Conservation (phyloP, 2,329 filamentous ascomycete species). For the Epichloe gansuensis region DNA sequence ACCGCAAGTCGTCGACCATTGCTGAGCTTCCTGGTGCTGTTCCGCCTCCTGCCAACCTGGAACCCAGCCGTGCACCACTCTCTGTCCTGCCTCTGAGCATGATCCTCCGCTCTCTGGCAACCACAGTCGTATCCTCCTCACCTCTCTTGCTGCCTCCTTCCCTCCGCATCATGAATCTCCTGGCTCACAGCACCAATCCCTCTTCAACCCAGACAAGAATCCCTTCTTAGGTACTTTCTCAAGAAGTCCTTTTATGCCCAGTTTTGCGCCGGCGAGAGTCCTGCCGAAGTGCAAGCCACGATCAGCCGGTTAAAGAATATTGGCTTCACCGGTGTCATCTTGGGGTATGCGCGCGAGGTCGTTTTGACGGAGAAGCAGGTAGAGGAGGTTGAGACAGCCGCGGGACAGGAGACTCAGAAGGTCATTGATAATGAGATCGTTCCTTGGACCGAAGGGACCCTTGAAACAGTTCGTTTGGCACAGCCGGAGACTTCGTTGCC, state of each 20-base stretch:
- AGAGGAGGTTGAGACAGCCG: conserved; percentile 28
- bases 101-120: conserved; percentile 57
- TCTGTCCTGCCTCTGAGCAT: conserved; percentile 54
- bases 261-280: conserved; percentile 76
- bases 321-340: conserved; percentile 73
- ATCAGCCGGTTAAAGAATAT: conserved; percentile 55
- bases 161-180: conserved; percentile 51
- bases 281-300: conserved; percentile 53
- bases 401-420: conserved; percentile 35
- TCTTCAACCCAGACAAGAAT: conserved; percentile 67
- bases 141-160: conserved; percentile 57
- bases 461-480: conserved; percentile 63
- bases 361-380: conserved; percentile 50
- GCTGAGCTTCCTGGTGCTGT: conserved; percentile 20
- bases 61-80: conserved; percentile 34
- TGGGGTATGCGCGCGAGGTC: conserved; percentile 75
- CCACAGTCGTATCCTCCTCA: conserved; percentile 59
- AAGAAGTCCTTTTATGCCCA: conserved; percentile 82
- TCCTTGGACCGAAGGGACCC: conserved; percentile 61
- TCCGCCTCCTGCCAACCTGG: conserved; percentile 15
- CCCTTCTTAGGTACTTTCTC: conserved; percentile 54
- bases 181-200: conserved; percentile 55
- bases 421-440: conserved; percentile 47
- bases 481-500: conserved; percentile 49
- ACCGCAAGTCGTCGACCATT: conserved; percentile 23